These are phyloP conservation scores for Vitis cinerea DNA, from an alignment of 164 flowering plant species.

Conservation along the genomic window DNA sequence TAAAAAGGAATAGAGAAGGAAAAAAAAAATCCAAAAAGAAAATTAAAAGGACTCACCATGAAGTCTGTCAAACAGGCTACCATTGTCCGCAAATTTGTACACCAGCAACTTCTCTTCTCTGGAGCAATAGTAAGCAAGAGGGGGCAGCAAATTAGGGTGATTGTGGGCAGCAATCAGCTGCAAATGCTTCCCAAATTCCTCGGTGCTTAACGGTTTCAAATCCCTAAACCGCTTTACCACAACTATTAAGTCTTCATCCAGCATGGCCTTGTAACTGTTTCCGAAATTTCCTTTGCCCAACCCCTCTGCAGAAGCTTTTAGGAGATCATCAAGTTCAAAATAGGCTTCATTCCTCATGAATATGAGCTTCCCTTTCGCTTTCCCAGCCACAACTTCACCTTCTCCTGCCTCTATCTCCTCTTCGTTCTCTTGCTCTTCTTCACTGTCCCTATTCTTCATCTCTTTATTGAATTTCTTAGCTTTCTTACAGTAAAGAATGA, in stretches of 20 bases:
- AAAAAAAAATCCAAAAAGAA: too few species aligned
- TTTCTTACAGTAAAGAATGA: conserved; percentile 32
- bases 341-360: conserved; percentile 26
- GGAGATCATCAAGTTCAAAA: conserved; percentile 53
- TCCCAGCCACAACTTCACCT: background rate
- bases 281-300: conserved; percentile 67
- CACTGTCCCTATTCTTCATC: background rate
- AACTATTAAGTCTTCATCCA: conserved; percentile 31
- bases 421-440: background rate
- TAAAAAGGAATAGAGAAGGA: too few species aligned
- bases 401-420: background rate
- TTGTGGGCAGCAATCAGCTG: conserved; percentile 28
- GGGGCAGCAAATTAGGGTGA: conserved; percentile 66
- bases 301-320: conserved; percentile 69
- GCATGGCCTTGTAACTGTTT: conserved; percentile 45
- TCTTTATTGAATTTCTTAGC: conserved; percentile 19
- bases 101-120: conserved; percentile 66
- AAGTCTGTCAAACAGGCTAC: conserved; percentile 53
- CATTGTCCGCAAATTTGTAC: conserved; percentile 39
- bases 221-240: conserved; percentile 64
- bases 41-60: conserved; percentile 40
- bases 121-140: conserved; percentile 51
- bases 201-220: conserved; percentile 40
- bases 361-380: conserved; percentile 37
- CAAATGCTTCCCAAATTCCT: conserved; percentile 50